These are phyloP conservation scores for Candida ovalis DNA, from an alignment of 805 yeast genomes.

Conservation along the genomic window DNA sequence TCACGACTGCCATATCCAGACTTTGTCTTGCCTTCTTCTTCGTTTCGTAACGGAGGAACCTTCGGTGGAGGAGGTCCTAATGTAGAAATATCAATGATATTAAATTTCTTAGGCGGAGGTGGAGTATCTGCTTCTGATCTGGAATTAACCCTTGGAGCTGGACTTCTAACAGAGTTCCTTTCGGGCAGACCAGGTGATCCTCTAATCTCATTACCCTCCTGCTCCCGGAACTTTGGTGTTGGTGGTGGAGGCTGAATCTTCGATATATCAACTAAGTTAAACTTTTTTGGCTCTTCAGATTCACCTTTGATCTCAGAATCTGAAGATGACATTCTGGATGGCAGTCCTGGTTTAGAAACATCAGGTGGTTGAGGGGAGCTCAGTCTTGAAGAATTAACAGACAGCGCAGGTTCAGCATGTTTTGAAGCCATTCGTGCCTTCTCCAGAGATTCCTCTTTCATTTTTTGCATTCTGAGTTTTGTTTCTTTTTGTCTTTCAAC, in stretches of 20 bases:
- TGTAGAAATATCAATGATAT: constrained; percentile 16
- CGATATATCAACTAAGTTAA: constrained; percentile 24
- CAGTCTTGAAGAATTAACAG: constrained; percentile 1
- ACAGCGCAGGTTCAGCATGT: constrained; percentile 4
- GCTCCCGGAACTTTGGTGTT: constrained; percentile 6
- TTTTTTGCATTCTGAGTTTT: constrained; percentile 22
- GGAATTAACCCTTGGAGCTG: background rate
- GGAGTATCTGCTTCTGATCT: constrained; percentile 2
- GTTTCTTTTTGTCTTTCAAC: constrained; percentile 22
- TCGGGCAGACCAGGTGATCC: background rate
- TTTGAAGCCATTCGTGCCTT: constrained; percentile 21
- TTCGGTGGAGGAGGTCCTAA: constrained; percentile 21
- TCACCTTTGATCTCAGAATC: constrained; percentile 1
- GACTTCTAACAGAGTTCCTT: background rate
- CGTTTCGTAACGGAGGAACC: constrained; percentile 9
- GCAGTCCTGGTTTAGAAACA: constrained; percentile 9
- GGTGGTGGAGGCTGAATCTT: constrained; percentile 29
- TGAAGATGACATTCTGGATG: constrained; percentile 10
- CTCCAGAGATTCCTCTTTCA: constrained; percentile 26
- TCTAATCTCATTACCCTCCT: background rate
- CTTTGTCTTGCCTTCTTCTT: background rate
- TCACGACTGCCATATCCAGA: background rate
- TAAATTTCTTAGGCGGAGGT: constrained; percentile 12
- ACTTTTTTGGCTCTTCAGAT: constrained; percentile 15
- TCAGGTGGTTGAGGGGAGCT: background rate